These are phyloP conservation scores for Durusdinium trenchii DNA, from an alignment of 73 alveolate genomes.

Conservation along the genomic window DNA sequence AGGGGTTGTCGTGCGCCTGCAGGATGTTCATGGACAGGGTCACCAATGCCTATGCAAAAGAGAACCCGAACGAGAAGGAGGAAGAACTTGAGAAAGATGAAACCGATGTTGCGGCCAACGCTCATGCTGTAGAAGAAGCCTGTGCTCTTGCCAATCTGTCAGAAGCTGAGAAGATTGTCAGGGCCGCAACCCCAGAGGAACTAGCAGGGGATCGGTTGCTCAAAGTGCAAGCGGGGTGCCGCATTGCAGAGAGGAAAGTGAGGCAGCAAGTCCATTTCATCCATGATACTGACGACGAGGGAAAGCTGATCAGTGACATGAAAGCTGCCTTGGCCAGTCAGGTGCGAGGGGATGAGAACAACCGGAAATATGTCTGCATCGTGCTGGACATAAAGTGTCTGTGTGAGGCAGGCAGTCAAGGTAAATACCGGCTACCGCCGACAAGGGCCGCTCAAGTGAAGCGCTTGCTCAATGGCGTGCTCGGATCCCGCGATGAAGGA, in stretches of 20 bases:
- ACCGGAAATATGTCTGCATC: neutral
- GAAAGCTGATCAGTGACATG: neutral
- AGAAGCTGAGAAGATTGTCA: slow-evolving; percentile 5
- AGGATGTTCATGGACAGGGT: slow-evolving; percentile 18
- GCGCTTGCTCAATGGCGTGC: neutral
- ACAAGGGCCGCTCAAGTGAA: neutral
- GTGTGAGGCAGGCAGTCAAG: neutral
- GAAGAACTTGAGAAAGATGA: neutral
- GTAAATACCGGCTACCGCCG: neutral
- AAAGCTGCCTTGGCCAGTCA: neutral
- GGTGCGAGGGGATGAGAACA: neutral
- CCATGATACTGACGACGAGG: neutral
- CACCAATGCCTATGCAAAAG: neutral
- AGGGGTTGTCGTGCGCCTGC: neutral
- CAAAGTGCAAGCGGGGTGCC: neutral
- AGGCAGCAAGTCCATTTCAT: neutral
- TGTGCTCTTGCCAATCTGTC: neutral
- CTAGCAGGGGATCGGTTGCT: neutral
- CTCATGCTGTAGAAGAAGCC: neutral
- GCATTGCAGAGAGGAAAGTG: neutral
- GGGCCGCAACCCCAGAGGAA: neutral
- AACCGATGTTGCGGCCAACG: neutral
- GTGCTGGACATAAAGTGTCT: neutral
- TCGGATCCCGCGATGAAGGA: neutral
- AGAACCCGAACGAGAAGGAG: neutral